Evolutionary conservation across 371 early-diverging fungal genomes (phyloP).

Genomic region (Mucor racemosus): DNA sequence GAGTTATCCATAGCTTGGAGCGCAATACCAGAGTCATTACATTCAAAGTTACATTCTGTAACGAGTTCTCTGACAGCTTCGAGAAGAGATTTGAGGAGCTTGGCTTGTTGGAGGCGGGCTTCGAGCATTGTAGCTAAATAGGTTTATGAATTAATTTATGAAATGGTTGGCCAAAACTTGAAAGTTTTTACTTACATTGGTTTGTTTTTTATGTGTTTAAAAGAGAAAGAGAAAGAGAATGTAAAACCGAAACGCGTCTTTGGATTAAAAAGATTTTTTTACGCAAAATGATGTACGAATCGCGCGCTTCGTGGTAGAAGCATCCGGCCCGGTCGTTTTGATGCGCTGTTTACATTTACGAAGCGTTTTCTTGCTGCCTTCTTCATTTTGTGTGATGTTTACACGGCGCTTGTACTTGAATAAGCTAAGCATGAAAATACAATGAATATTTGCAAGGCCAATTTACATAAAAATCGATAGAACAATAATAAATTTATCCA

Average conservation of each 20-base stretch:
- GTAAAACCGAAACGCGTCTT: slow-evolving; percentile 7
- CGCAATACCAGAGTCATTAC: slow-evolving; percentile 92
- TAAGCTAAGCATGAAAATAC: neutral
- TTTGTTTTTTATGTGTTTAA: neutral
- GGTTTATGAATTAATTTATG: neutral
- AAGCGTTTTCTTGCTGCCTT: neutral
- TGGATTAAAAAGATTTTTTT: slow-evolving; percentile 2
- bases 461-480: no score
- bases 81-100: slow-evolving; percentile 89
- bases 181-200: neutral
- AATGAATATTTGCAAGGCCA: neutral
- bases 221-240: neutral
- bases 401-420: neutral
- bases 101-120: slow-evolving; percentile 77
- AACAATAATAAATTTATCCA: no score
- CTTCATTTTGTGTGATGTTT: neutral
- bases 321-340: slow-evolving; percentile 1
- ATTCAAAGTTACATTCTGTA: slow-evolving; percentile 97
- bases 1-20: slow-evolving; percentile 99
- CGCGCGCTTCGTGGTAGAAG: neutral
- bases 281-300: neutral
- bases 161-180: no score
- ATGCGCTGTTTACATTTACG: neutral
- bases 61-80: slow-evolving; percentile 98
- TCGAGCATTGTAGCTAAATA: slow-evolving; percentile 66